These are phyloP conservation scores for Saturnispora dispora DNA, from an alignment of 805 yeast species.

Conservation along the genomic window DNA sequence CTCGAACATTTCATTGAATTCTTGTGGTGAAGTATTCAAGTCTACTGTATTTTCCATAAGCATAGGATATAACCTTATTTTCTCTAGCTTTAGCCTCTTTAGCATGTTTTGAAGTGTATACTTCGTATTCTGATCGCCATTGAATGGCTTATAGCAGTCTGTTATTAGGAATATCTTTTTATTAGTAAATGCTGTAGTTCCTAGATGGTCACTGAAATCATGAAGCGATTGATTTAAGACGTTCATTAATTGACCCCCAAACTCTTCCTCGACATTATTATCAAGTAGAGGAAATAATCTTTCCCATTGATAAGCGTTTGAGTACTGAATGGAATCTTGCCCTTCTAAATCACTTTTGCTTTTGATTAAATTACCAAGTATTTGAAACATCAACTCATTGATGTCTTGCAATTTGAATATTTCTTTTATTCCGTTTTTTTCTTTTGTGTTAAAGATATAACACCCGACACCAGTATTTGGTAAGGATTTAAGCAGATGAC, in stretches of 20 bases:
- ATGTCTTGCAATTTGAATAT: conserved; percentile 47
- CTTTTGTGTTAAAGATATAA: conserved; percentile 43
- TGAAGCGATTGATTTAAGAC: conserved; percentile 46
- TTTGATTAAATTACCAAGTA: conserved; percentile 37
- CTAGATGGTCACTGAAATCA: conserved; percentile 38
- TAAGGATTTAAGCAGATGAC: conserved; percentile 52
- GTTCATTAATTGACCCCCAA: conserved; percentile 29
- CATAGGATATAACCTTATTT: conserved; percentile 53
- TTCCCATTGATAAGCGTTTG: conserved; percentile 8
- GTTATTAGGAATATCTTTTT: conserved; percentile 66
- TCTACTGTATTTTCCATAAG: conserved; percentile 32
- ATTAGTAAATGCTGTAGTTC: conserved; percentile 38
- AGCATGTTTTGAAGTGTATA: conserved; percentile 46
- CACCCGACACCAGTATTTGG: conserved; percentile 74
- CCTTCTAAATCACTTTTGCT: conserved; percentile 4
- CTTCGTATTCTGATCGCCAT: conserved; percentile 32
- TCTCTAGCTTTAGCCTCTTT: conserved; percentile 48
- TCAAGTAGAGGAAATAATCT: conserved; percentile 25
- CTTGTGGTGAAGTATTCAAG: conserved; percentile 6
- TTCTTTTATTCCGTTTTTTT: conserved; percentile 35
- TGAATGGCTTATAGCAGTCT: conserved; percentile 61
- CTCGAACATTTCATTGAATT: conserved; percentile 9
- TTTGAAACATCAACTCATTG: conserved; percentile 49
- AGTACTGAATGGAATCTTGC: conserved; percentile 4
- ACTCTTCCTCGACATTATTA: conserved; percentile 16